Evolutionary conservation across 768 basidiomycete species (phyloP), one percentile per base, ranked within the genome.

Genomic region (Heimioporus sp.): DNA sequence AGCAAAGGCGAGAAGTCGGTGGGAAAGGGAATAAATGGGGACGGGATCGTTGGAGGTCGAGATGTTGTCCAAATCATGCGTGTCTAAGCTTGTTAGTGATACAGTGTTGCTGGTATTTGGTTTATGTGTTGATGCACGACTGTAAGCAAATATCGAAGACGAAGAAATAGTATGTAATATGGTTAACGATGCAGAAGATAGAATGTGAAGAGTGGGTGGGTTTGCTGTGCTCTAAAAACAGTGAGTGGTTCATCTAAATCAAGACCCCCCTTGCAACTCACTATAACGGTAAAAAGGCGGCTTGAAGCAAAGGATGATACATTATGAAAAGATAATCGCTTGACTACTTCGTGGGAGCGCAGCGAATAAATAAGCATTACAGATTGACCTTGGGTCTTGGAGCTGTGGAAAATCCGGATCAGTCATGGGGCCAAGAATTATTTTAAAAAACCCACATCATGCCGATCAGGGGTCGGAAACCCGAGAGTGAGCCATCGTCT

Each of bases 1-100:
- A 10, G 80, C 76, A 57, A 79, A 87, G 5, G 83, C 86, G 13
- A 90, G 72, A 21, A 90, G 77, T 10, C 86, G 82, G 34, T 75
- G 67, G 12, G 83, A 83, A 17, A 86, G 71, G 4, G 83, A 74
- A 62, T 81, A 87, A 10, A 86, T 68, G 2, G 87, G 81, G n/a
- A 58, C 67, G 1, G 74, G 74, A 31, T 57, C 49, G 61, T 56
- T 52, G 28, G 52, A 15, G 7, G 48, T 43, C 12, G 56, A 52
- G 59, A 30, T 15, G 41, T 58, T 56, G 53, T 55, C 55, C 48
- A 15, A 51, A 49, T 59, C 52, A 49, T 60, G 55, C 37, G 49
- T 36, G 50, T 70, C 66, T 69, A 73, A 59, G 53, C 57, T 62
- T 61, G 67, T 57, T 71, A 67, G 56, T 71, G 65, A 72, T 77